Conservation (phyloP, 306 rosid species). For the Dalbergia oliveri region DNA sequence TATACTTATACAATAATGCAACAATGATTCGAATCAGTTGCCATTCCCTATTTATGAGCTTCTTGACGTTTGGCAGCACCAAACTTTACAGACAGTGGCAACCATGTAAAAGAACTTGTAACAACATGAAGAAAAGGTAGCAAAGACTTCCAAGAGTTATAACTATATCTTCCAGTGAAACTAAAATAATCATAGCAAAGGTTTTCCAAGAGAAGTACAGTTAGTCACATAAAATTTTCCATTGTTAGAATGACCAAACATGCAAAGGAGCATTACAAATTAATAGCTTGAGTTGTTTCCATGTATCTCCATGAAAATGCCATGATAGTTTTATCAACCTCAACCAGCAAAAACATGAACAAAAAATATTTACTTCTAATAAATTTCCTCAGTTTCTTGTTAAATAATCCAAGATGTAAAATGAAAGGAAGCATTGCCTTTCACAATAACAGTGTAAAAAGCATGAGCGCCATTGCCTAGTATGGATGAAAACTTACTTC, state of each 20-base stretch:
- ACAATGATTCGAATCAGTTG: not conserved
- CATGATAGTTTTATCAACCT: not conserved
- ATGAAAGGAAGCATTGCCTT: not conserved
- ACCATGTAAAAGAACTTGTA: not conserved
- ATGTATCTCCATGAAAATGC: not conserved
- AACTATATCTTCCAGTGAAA: not conserved
- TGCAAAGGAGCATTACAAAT: not conserved
- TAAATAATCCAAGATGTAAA: not conserved
- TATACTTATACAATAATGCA: not conserved
- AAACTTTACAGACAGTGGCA: not conserved
- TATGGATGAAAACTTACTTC: not conserved
- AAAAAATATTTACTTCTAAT: not conserved
- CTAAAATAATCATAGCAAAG: not conserved
- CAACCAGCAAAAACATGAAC: not conserved
- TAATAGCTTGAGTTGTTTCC: not conserved
- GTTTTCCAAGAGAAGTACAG: not conserved
- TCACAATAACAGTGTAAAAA: not conserved
- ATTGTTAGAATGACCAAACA: not conserved
- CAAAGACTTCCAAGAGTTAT: not conserved
- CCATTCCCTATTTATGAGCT: not conserved
- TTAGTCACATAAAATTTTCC: not conserved
- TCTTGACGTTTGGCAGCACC: not conserved
- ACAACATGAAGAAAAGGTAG: slow-evolving; percentile 10
- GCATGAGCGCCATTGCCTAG: not conserved
- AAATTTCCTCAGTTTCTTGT: not conserved